Conservation (phyloP, 176 grass and related monocot species). For the Cenchrus americanus region DNA sequence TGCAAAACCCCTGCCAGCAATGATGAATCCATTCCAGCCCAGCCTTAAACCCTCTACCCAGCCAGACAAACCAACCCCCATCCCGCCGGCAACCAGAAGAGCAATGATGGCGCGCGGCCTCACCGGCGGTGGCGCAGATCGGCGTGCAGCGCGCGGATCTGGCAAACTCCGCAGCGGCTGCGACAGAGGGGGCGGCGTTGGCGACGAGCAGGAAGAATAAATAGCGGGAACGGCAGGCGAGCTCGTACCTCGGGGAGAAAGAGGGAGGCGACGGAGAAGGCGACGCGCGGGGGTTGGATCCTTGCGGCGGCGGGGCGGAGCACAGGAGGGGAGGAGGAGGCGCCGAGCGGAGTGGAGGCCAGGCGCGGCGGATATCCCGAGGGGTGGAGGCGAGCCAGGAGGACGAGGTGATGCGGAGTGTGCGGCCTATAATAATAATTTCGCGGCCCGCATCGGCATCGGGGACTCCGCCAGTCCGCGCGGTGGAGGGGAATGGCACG, state of each 20-base stretch:
- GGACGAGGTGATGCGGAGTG: background rate
- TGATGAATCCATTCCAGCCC: background rate
- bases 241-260: constrained; percentile 30
- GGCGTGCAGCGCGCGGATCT: constrained; percentile 32
- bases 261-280: constrained; percentile 11
- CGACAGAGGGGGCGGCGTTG: constrained; percentile 28
- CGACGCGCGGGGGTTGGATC: constrained; percentile 42
- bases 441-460: constrained; percentile 31
- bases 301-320: constrained; percentile 3
- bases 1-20: background rate
- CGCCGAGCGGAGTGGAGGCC: background rate
- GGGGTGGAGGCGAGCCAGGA: constrained; percentile 14
- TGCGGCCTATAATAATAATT: constrained; percentile 49
- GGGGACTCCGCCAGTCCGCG: constrained; percentile 60
- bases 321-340: constrained; percentile 15
- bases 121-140: constrained; percentile 33
- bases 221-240: background rate
- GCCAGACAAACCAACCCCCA: background rate
- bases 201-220: background rate
- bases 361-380: constrained; percentile 52
- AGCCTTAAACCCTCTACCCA: constrained; percentile 45
- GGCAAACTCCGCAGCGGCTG: constrained; percentile 10
- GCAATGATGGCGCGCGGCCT: constrained; percentile 30
- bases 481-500: constrained; percentile 12
- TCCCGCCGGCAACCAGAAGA: background rate